These are phyloP conservation scores for Boletus reticulatus DNA, from an alignment of 768 basidiomycete species.

Conservation along the genomic window DNA sequence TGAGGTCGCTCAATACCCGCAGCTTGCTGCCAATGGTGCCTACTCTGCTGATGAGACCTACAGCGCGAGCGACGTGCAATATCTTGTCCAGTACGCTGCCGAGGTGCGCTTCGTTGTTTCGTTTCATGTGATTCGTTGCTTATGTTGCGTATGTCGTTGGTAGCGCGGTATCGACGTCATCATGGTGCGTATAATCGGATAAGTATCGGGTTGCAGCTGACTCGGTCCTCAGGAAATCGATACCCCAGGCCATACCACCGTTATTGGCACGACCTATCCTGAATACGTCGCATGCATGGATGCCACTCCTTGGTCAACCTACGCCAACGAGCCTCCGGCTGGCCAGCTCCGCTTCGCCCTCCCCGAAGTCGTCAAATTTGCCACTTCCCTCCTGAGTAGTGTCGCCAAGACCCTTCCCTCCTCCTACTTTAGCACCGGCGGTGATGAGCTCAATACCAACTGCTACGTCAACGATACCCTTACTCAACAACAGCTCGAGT, in stretches of 20 bases:
- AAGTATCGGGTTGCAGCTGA: background rate
- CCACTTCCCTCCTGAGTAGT: slow-evolving; percentile 48
- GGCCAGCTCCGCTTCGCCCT: slow-evolving; percentile 79
- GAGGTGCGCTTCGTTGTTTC: slow-evolving; percentile 46
- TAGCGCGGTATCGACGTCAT: slow-evolving; percentile 75
- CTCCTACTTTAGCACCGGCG: slow-evolving; percentile 73
- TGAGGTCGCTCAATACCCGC: slow-evolving; percentile 55
- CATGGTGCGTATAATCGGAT: slow-evolving; percentile 31
- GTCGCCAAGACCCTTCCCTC: slow-evolving; percentile 54
- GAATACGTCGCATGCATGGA: slow-evolving; percentile 69
- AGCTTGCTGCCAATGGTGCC: slow-evolving; percentile 61
- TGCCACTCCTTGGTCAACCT: slow-evolving; percentile 55
- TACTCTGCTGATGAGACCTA: slow-evolving; percentile 61
- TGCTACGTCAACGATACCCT: slow-evolving; percentile 64
- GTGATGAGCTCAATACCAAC: slow-evolving; percentile 72
- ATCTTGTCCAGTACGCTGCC: slow-evolving; percentile 66
- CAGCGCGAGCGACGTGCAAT: slow-evolving; percentile 50
- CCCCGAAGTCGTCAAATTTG: slow-evolving; percentile 57
- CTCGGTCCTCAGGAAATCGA: slow-evolving; percentile 63
- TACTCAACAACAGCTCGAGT: slow-evolving; percentile 55
- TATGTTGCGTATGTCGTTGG: background rate
- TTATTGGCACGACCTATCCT: slow-evolving; percentile 63
- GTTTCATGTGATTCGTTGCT: background rate
- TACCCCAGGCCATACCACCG: slow-evolving; percentile 77
- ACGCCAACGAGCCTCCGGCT: slow-evolving; percentile 74